phyloP scores from a whole-genome alignment of 2,329 filamentous ascomycete genomes.

The Dactylella cylindrospora region DNA sequence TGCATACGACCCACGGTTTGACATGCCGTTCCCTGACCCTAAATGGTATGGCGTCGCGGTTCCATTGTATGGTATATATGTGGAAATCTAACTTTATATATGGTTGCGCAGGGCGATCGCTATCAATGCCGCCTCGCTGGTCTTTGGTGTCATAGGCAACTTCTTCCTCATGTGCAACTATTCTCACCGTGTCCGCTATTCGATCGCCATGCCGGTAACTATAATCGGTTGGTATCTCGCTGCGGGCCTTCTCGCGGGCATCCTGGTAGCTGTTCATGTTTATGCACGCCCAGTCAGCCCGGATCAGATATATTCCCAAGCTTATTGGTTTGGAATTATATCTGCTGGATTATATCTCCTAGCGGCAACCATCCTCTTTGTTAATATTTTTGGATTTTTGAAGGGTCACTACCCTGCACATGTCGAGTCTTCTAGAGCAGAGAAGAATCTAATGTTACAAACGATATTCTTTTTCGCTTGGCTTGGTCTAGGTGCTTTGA shows the following conservation, averaged over 20 bases:
- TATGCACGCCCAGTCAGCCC: conserved; percentile 57
- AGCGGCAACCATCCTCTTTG: conserved; percentile 71
- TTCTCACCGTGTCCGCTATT: conserved; percentile 75
- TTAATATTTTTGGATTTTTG: conserved; percentile 59
- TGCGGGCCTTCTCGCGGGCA: conserved; percentile 65
- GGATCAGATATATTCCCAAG: conserved; percentile 65
- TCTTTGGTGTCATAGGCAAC: conserved; percentile 77
- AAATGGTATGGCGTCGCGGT: conserved; percentile 46
- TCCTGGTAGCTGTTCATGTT: conserved; percentile 67
- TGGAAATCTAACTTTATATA: neutral
- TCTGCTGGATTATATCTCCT: conserved; percentile 77
- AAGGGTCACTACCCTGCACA: conserved; percentile 76
- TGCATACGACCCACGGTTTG: conserved; percentile 55
- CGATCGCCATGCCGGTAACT: conserved; percentile 77
- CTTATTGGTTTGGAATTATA: conserved; percentile 83
- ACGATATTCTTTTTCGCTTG: conserved; percentile 84
- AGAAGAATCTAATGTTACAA: conserved; percentile 86
- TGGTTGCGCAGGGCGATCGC: conserved; percentile 61
- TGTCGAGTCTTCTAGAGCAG: conserved; percentile 67
- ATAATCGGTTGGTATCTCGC: conserved; percentile 77
- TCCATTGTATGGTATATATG: neutral
- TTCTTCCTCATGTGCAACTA: conserved; percentile 84
- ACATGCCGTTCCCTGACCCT: conserved; percentile 71
- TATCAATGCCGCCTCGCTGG: conserved; percentile 76
- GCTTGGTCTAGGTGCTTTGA: conserved; percentile 71